phyloP scores from a whole-genome alignment of 257 asterid species.

The Solanum etuberosum region DNA sequence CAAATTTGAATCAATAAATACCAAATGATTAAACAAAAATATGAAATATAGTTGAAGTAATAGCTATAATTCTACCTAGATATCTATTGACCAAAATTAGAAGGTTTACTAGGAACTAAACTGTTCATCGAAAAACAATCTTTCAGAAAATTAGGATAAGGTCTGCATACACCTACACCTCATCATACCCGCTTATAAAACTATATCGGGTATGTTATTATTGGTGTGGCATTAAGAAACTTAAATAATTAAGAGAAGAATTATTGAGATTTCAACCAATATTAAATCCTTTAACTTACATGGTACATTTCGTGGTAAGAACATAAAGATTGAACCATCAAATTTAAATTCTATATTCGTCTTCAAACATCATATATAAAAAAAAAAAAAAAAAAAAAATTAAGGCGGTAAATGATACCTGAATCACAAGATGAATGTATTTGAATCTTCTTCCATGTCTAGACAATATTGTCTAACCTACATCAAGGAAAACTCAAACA shows the following conservation, averaged over 20 bases:
- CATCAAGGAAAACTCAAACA: neutral
- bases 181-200: neutral
- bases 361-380: neutral
- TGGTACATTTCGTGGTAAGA: neutral
- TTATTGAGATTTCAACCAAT: neutral
- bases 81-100: neutral
- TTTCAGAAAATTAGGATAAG: neutral
- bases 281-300: neutral
- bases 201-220: neutral
- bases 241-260: neutral
- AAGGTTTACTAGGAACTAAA: neutral
- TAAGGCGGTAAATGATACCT: neutral
- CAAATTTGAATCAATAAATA: neutral
- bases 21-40: neutral
- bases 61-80: neutral
- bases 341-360: too few relatives aligned
- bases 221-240: neutral
- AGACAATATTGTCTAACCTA: neutral
- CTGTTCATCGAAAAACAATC: neutral
- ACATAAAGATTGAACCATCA: neutral
- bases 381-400: too few relatives aligned
- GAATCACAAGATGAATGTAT: neutral
- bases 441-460: neutral
- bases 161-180: neutral
- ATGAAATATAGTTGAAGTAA: neutral